Conservation (phyloP, 805 yeast species). For the Nakazawaea peltata region DNA sequence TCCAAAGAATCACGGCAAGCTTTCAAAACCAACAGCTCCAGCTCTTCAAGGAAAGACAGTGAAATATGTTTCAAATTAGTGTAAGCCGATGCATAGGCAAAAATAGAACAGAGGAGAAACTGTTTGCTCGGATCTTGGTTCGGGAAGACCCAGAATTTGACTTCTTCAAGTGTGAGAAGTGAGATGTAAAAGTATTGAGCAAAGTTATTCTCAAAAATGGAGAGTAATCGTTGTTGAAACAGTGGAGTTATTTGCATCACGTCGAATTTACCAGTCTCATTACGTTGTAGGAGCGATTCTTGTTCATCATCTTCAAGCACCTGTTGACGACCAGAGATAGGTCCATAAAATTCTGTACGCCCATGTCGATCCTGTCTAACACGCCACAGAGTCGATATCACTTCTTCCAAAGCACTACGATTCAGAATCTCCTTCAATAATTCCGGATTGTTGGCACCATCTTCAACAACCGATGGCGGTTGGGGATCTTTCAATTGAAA, state of each 20-base stretch:
- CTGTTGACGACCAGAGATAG: conserved; percentile 24
- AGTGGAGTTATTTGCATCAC: conserved; percentile 9
- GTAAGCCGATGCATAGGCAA: conserved; percentile 21
- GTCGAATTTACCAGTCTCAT: conserved; percentile 11
- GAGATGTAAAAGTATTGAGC: conserved; percentile 20
- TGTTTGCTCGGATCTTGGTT: conserved; percentile 19
- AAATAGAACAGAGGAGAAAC: conserved; percentile 19
- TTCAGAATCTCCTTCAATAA: conserved; percentile 13
- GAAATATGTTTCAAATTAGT: conserved; percentile 12
- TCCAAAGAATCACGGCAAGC: conserved; percentile 17
- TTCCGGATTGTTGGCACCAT: conserved; percentile 6
- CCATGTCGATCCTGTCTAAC: conserved; percentile 20
- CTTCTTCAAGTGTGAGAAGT: conserved; percentile 14
- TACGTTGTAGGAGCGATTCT: conserved; percentile 1
- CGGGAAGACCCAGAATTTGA: conserved; percentile 21
- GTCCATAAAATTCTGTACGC: conserved; percentile 25
- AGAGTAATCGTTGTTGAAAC: conserved; percentile 10
- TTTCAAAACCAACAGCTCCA: conserved; percentile 17
- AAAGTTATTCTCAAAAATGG: conserved; percentile 18
- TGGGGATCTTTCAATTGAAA: conserved; percentile 9
- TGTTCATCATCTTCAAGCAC: conserved; percentile 16
- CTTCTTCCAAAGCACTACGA: conserved; percentile 23
- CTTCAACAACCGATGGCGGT: conserved; percentile 11
- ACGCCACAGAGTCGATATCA: conserved; percentile 25
- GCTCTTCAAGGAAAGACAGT: conserved; percentile 14